Evolutionary conservation across 1,139 yeast species (phyloP), one percentile per base, ranked within the genome.

Genomic region (Sugiyamaella paludigena): DNA sequence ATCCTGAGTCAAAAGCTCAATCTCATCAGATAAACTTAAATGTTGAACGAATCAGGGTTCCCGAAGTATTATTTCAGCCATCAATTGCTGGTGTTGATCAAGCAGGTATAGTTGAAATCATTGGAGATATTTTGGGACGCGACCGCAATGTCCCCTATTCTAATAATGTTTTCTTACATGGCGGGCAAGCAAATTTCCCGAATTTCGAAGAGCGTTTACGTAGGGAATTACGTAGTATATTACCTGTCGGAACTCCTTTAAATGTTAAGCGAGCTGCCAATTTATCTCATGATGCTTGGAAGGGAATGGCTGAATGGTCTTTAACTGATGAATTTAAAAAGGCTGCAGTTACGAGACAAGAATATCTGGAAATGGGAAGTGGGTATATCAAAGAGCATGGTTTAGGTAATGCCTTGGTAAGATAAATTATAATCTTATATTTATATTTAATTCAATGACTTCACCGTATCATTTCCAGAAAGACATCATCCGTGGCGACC

Each of bases 21-120:
- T 87, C 84, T 45, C 95, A 91, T 67, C 98, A 92, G 69, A 74
- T 94, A 55, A 96, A 89, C 68, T 63, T 94, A 44, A 94, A 92
- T 65, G 77, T 91, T 30, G 99, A 94, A 68, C 77, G 98, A 50
- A 85, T 91, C 30, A 77, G 96, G 51, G 88, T 91, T 1, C 97
- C 98, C 0, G 99, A 94, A 67, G 83, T 91, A 1, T 65, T 88
- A 45, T 91, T 92, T 68, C 95, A 91, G 65, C 98, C 99, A n/a
- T 78, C 83, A 11, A 88, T 92, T 56, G 96, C 95, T 0, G 98
- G 98, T 11, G 73, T 89, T 31, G 98, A 94, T 66, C 98, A 91
- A 67, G 96, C 98, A 0, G 98, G 98, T 19, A 74, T 94, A 10
- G 65, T 79, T 15, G 98, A 94, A 66, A 69, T 89, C 38, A 77